Evolutionary conservation across 169 alveolate species (phyloP), one percentile per base, ranked within the genome.

Genomic region (Eimeria brunetti): DNA sequence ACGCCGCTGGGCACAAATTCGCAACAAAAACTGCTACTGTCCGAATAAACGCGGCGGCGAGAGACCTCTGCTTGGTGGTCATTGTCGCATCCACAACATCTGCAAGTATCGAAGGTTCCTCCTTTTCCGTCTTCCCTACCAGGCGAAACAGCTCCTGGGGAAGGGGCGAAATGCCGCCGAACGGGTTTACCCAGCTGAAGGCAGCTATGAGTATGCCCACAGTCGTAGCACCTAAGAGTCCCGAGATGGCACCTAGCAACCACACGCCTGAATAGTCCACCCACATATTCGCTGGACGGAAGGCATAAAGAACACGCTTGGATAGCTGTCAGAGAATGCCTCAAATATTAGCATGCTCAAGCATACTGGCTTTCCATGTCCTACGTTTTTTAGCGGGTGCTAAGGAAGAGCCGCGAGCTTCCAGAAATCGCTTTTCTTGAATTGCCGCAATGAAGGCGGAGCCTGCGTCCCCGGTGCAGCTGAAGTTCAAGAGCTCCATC

Each of bases 391-490:
- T 78, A 44, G 88, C 41, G 18, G 88, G 64, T 33, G 64, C 7
- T 56, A 84, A 30, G 69, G 60, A 53, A 30, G 76, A 84, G 27
- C 91, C 91, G 46, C 69, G 46, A 14, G 56, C 30, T 41, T 69
- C 83, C 33, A 41, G 58, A 44, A 86, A 62, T 44, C 75, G 93
- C 83, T 62, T 86, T 84, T 86, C 93, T 41, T 86, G 93, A 36
- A 41, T 53, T 14, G 60, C 60, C 36, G 44, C 46, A 30, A 86
- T 86, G 93, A 86, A 41, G 38, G 93, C 93, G 33, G 46, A 24
- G 30, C 83, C 71, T 41, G 93, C 93, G 44, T 86, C 93, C 81
- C 60, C 93, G n/a, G 81, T 86, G 81, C 93, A 86, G 46, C 27
- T 51, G 60, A 30, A 30, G 44, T 33, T 56, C 12, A 86, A 62